Evolutionary conservation across 2,329 filamentous ascomycete species (phyloP).

Genomic region (Colletotrichum plurivorum): DNA sequence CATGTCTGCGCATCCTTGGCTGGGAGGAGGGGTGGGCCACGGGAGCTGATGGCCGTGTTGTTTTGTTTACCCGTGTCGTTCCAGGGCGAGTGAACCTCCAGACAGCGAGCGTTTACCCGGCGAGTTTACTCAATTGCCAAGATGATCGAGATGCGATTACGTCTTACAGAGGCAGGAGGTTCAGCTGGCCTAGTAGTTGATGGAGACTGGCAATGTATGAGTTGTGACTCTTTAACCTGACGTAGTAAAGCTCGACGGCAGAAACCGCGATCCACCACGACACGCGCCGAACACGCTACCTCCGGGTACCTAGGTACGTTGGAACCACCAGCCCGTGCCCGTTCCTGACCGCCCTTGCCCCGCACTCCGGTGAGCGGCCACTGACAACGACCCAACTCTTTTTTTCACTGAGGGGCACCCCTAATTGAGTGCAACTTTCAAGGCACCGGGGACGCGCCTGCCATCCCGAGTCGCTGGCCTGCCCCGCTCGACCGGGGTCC

Average conservation of each 20-base stretch:
- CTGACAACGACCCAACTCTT: slow-evolving; percentile 6
- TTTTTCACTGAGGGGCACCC: no score
- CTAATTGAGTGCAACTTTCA: neutral
- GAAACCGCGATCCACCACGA: slow-evolving; percentile 22
- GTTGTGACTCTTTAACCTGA: slow-evolving; percentile 38
- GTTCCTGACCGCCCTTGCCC: slow-evolving; percentile 21
- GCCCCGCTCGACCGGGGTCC: slow-evolving; percentile 1
- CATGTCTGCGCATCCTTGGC: slow-evolving; percentile 55
- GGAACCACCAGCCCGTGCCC: slow-evolving; percentile 13
- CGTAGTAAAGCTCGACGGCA: slow-evolving; percentile 39
- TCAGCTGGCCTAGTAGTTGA: neutral
- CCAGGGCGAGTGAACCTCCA: neutral
- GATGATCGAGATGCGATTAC: neutral
- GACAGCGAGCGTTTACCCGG: neutral
- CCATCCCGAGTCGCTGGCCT: slow-evolving; percentile 20
- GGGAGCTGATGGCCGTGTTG: neutral
- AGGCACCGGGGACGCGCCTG: slow-evolving; percentile 17
- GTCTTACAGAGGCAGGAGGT: neutral
- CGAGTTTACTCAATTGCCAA: slow-evolving; percentile 1
- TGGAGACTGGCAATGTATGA: slow-evolving; percentile 26
- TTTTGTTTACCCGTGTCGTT: slow-evolving; percentile 1
- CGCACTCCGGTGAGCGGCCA: slow-evolving; percentile 11
- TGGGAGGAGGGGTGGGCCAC: neutral
- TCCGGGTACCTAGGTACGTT: neutral
- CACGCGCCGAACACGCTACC: slow-evolving; percentile 4